Conservation (phyloP, 306 rosid genomes). For the Astragalus membranaceus region DNA sequence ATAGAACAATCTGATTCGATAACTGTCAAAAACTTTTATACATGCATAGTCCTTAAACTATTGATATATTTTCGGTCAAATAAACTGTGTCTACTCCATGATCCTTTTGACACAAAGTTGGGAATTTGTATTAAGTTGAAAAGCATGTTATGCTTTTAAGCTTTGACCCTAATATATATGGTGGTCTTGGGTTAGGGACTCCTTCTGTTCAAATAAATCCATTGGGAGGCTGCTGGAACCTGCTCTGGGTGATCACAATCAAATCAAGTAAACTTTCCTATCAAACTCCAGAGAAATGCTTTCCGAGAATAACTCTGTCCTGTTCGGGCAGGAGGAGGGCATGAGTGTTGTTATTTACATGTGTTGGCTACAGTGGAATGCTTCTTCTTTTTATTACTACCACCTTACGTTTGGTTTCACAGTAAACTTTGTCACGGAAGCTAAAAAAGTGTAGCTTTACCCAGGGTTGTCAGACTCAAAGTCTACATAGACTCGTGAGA, state of each 20-base stretch:
- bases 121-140: not conserved
- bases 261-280: slow-evolving; percentile 77
- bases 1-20: too few relatives aligned
- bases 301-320: slow-evolving; percentile 90
- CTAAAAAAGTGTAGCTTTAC: too few relatives aligned
- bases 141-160: slow-evolving; percentile 39
- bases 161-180: slow-evolving; percentile 93
- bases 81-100: too few relatives aligned
- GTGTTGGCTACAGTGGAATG: slow-evolving; percentile 74
- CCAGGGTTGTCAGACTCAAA: too few relatives aligned
- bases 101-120: too few relatives aligned
- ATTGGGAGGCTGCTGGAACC: slow-evolving; percentile 63
- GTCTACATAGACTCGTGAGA: too few relatives aligned
- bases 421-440: too few relatives aligned
- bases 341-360: slow-evolving; percentile 91
- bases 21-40: too few relatives aligned
- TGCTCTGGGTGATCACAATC: slow-evolving; percentile 75
- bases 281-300: slow-evolving; percentile 73
- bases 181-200: slow-evolving; percentile 45
- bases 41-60: too few relatives aligned
- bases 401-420: not conserved
- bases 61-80: too few relatives aligned
- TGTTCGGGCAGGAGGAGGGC: slow-evolving; percentile 87
- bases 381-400: not conserved
- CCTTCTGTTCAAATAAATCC: slow-evolving; percentile 35